Evolutionary conservation across 2,329 filamentous ascomycete genomes (phyloP), one percentile per base, ranked within the genome.

Genomic region (Lecanicillium sp.): DNA sequence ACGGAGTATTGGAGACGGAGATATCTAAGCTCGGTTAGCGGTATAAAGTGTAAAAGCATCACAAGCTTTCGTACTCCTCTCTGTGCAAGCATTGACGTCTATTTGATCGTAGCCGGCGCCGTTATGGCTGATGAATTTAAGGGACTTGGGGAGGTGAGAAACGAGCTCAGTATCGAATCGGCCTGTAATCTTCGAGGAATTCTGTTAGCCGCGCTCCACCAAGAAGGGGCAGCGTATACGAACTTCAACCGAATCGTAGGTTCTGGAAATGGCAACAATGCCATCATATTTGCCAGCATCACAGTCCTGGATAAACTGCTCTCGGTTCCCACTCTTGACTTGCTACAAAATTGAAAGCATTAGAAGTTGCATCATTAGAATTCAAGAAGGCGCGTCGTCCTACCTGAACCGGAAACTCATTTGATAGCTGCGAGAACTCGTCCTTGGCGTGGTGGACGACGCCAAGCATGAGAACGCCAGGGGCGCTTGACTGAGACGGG

Each of bases 41-140:
- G 27, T n/a, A n/a, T n/a, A n/a, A n/a, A n/a, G n/a, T n/a, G n/a
- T n/a, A n/a, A n/a, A n/a, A n/a, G n/a, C n/a, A n/a, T n/a, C n/a
- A n/a, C n/a, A n/a, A n/a, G n/a, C n/a, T n/a, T n/a, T n/a, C n/a
- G n/a, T 67, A 15, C 64, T 64, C 9, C 30, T 31, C 15, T 33
- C 5, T 13, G 70, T 75, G 59, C 78, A 82, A 20, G 75, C 75
- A 40, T 70, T 55, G 5, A 82, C 67, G 49, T 82, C 75, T 43
- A 84, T 63, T 55, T 83, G 76, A 51, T 85, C 80, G 56, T 85
- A 85, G 17, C 80, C 81, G n/a, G 37, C 37, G 15, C 37, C 20
- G 42, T 33, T 40, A n/a, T 66, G 63, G 30, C 54, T 58, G 37
- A 67, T 52, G 39, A 58, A 66, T 43, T 59, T 63, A 41, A 65